Conservation (phyloP, 169 alveolate genomes). For the Cryptosporidium canis region DNA sequence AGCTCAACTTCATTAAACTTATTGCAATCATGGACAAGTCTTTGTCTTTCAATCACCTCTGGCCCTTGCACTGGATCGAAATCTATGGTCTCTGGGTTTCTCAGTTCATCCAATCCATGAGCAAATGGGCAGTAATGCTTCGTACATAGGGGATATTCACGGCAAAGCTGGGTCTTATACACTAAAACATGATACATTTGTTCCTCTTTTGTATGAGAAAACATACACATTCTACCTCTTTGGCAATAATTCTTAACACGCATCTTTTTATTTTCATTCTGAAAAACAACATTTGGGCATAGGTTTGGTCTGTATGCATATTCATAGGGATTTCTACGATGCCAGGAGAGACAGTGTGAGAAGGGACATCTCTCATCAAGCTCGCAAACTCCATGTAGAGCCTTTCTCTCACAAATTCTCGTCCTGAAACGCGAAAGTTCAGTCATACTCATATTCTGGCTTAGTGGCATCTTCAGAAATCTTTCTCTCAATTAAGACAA, state of each 20-base stretch:
- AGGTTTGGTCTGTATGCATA: constrained; percentile 68
- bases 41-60: constrained; percentile 65
- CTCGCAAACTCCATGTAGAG: constrained; percentile 70
- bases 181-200: constrained; percentile 72
- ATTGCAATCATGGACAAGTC: constrained; percentile 71
- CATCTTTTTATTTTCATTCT: constrained; percentile 70
- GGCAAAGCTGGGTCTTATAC: constrained; percentile 59
- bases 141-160: constrained; percentile 70
- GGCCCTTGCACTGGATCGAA: constrained; percentile 73
- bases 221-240: constrained; percentile 73
- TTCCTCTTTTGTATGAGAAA: constrained; percentile 71
- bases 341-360: constrained; percentile 73
- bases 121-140: constrained; percentile 72
- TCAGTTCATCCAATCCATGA: constrained; percentile 57
- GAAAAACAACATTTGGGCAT: constrained; percentile 68
- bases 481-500: background rate
- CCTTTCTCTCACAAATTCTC: constrained; percentile 71
- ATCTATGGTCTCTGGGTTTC: constrained; percentile 62
- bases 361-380: constrained; percentile 68
- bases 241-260: constrained; percentile 71
- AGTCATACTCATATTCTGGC: constrained; percentile 72
- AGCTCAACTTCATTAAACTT: constrained; percentile 18
- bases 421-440: constrained; percentile 72
- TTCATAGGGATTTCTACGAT: constrained; percentile 67
- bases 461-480: constrained; percentile 35